These are phyloP conservation scores for Neckera pumila DNA, from an alignment of 225 moss, liverwort and hornwort genomes.

Conservation along the genomic window DNA sequence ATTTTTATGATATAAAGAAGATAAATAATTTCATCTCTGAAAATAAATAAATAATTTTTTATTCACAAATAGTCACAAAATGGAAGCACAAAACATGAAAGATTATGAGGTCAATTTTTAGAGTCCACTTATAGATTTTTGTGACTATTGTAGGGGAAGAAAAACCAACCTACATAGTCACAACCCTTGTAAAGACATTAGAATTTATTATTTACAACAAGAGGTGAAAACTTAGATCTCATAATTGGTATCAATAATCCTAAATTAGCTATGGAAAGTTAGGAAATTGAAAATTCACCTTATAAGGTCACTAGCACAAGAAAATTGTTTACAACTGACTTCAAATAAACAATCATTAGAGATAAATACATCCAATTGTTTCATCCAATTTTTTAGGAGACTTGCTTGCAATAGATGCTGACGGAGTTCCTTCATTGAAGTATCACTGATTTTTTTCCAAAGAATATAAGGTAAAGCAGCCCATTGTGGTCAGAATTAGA, in stretches of 20 bases:
- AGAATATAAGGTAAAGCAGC: too few relatives aligned
- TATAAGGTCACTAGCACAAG: not conserved
- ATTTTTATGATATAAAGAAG: too few relatives aligned
- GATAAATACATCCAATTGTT: too few relatives aligned
- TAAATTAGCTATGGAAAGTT: not conserved
- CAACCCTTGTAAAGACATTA: accelerated
- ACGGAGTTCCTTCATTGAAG: not conserved
- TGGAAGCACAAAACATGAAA: not conserved
- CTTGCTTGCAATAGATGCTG: too few relatives aligned
- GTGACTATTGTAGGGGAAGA: accelerated
- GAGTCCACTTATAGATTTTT: accelerated
- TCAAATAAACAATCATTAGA: too few relatives aligned
- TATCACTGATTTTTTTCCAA: not conserved
- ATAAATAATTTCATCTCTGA: not conserved
- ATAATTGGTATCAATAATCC: too few relatives aligned
- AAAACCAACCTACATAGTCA: not conserved
- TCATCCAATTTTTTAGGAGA: accelerated
- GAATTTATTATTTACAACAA: not conserved
- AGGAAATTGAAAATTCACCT: not conserved
- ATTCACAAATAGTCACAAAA: not conserved
- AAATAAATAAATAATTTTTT: not conserved
- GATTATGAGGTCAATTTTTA: not conserved
- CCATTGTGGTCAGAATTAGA: too few relatives aligned
- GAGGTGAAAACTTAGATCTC: not conserved
- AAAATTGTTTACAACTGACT: too few relatives aligned